A percentile compares a stretch with the other conserved stretches of the same genome.
These are phyloP conservation scores for Paraphaeosphaeria minitans DNA, from an alignment of 2,329 filamentous ascomycete genomes.

Conservation along the genomic window DNA sequence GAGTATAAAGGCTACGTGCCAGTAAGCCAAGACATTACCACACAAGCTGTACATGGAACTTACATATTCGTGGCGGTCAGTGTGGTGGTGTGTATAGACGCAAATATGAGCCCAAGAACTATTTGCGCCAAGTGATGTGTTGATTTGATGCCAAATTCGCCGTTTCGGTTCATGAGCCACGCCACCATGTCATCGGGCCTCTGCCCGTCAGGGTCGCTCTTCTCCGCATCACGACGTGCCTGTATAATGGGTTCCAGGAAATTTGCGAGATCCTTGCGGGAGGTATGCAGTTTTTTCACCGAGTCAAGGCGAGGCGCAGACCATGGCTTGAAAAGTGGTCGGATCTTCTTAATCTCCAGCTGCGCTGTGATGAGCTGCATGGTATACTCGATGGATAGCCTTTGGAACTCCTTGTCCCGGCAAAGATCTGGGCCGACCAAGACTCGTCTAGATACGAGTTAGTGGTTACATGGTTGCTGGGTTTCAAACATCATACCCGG, in stretches of 20 bases:
- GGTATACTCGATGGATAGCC: constrained; percentile 38
- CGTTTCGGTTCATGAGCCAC: constrained; percentile 40
- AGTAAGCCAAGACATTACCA: background rate
- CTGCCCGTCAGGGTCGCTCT: constrained; percentile 35
- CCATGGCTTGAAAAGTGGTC: constrained; percentile 32
- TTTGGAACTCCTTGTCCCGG: constrained; percentile 36
- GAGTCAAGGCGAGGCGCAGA: constrained; percentile 33
- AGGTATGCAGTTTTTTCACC: constrained; percentile 25
- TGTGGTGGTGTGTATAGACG: constrained; percentile 40
- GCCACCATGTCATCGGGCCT: constrained; percentile 47
- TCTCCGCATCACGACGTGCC: constrained; percentile 27
- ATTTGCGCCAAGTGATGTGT: constrained; percentile 15
- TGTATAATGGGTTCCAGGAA: constrained; percentile 34
- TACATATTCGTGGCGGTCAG: constrained; percentile 31
- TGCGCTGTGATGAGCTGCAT: constrained; percentile 37
- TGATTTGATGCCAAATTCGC: constrained; percentile 16
- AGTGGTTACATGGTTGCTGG: background rate
- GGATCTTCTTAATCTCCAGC: constrained; percentile 32
- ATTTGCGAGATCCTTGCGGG: constrained; percentile 19
- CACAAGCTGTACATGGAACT: background rate
- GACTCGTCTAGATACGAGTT: constrained; percentile 10
- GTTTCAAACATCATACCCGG: constrained; percentile 22
- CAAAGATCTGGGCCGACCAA: constrained; percentile 42
- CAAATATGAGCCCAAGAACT: constrained; percentile 37
- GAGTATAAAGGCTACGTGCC: constrained; percentile 32